Percentiles rank a stretch among this genome's conserved stretches.
Evolutionary conservation across 2,329 filamentous ascomycete species (phyloP).

Genomic region (Pestalotiopsis fici): DNA sequence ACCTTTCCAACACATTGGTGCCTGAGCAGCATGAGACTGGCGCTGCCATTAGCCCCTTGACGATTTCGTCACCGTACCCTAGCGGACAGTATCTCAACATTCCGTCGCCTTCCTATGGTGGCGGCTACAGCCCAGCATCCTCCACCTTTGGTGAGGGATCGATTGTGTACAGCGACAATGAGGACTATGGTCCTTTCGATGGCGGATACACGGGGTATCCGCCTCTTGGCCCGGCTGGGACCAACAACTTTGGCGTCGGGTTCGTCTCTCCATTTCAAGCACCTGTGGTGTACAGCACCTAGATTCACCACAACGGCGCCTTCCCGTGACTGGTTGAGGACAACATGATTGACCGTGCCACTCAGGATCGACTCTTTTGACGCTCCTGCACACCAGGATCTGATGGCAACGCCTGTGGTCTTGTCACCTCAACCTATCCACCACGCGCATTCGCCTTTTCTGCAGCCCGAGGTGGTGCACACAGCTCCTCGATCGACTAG

Average conservation of each 20-base stretch:
- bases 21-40: slow-evolving; percentile 43
- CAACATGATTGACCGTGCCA: slow-evolving; percentile 56
- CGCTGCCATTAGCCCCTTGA: slow-evolving; percentile 54
- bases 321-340: slow-evolving; percentile 36
- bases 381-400: slow-evolving; percentile 31
- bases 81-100: slow-evolving; percentile 62
- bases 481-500: slow-evolving; percentile 38
- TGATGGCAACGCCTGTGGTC: slow-evolving; percentile 17
- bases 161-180: slow-evolving; percentile 62
- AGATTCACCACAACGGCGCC: slow-evolving; percentile 42
- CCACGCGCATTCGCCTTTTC: slow-evolving; percentile 45
- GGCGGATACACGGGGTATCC: slow-evolving; percentile 44
- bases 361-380: slow-evolving; percentile 51
- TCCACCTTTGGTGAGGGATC: slow-evolving; percentile 65
- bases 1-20: slow-evolving; percentile 54
- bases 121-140: slow-evolving; percentile 62
- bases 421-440: slow-evolving; percentile 37
- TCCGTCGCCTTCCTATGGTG: slow-evolving; percentile 59
- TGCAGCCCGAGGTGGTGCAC: slow-evolving; percentile 43
- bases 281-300: slow-evolving; percentile 52
- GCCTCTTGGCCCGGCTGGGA: slow-evolving; percentile 42
- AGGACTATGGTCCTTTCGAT: slow-evolving; percentile 55
- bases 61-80: slow-evolving; percentile 56
- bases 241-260: slow-evolving; percentile 53
- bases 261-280: slow-evolving; percentile 65